Conservation (phyloP, 1,139 yeast genomes). For the Suhomyces choctaworum region DNA sequence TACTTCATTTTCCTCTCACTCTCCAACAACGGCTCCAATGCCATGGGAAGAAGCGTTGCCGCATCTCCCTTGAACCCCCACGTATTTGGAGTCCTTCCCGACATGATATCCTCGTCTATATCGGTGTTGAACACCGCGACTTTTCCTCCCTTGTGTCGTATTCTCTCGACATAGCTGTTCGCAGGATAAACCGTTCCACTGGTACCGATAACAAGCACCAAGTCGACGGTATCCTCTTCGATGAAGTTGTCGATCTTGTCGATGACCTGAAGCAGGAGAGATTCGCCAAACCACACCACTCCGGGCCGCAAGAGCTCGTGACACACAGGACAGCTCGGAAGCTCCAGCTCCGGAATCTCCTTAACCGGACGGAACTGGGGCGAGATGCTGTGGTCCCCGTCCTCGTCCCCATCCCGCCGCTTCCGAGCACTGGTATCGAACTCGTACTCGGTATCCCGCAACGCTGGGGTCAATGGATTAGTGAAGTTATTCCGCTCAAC, state of each 20-base stretch:
- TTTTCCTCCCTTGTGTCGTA: conserved; percentile 69
- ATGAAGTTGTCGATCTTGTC: conserved; percentile 72
- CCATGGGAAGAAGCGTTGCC: conserved; percentile 64
- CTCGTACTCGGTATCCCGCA: conserved; percentile 43
- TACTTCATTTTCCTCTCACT: too few species aligned
- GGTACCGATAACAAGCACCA: conserved; percentile 81
- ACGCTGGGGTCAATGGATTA: conserved; percentile 64
- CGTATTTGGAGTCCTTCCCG: conserved; percentile 41
- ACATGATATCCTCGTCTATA: conserved; percentile 44
- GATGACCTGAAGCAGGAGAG: conserved; percentile 62
- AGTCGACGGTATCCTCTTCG: conserved; percentile 58
- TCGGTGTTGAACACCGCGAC: conserved; percentile 83
- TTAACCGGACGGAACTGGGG: conserved; percentile 52
- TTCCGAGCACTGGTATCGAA: conserved; percentile 18
- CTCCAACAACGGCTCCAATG: conserved; percentile 59
- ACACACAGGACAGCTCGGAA: conserved; percentile 82
- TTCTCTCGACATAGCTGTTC: conserved; percentile 82
- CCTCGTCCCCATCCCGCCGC: conserved; percentile 8
- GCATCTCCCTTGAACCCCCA: conserved; percentile 89
- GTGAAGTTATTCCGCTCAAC: conserved; percentile 50
- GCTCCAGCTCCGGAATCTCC: conserved; percentile 46
- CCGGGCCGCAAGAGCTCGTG: conserved; percentile 71
- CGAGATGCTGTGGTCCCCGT: conserved; percentile 22
- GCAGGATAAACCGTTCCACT: conserved; percentile 90
- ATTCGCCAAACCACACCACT: conserved; percentile 92